Base-by-base conservation (phyloP, 768 basidiomycete genomes). In the Xerocomus potaroensis region DNA sequence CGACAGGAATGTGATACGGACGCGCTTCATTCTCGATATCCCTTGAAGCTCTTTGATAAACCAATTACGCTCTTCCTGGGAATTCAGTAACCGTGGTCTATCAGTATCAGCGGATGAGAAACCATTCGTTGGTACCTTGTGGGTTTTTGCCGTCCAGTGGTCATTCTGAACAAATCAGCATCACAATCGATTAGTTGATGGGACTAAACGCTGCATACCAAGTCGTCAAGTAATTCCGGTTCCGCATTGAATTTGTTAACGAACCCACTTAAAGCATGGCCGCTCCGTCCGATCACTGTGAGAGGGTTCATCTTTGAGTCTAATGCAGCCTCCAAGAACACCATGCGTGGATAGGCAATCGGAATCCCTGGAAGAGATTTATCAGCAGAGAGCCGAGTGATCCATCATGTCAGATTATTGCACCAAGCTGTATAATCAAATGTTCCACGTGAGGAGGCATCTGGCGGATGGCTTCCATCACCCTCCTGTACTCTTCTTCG, bases 331-430 rank as follows among this genome's bases (percentile, higher is more conserved):
- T 89, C 95, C 52, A 96, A 69, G 64, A 95, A 93, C 2, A 89
- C 87, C 82, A 93, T 83, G 41, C 94, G 84, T 24, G 95, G 95
- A 62, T 98, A 98, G 5, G 91, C 91, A 51, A 92, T 84, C 0
- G 87, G 87, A 43, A 89, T 79, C 2, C 83, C 83, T 84, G 44
- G 12, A 32, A 42, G 33, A 30, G 30, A 11, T 19, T 10, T 26
- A 36, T 52, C 12, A 48, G 42, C 24, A 30, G 14, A 23, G n/a
- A n/a, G 24, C 37, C 33, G 26, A n/a, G n/a, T n/a, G 7, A 41
- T 27, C 3, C 11, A 8, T 23, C 8, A 8, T 9, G 23, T 41
- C 39, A 29, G 19, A 44, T 19, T 3, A 6, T 50, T 54, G 33
- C 59, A 78, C 94, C 94, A 19, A 93, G 61, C 55, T 89, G 87